These are phyloP conservation scores for Ophiostoma novo-ulmi DNA, from an alignment of 2,329 filamentous ascomycete genomes.

Conservation along the genomic window DNA sequence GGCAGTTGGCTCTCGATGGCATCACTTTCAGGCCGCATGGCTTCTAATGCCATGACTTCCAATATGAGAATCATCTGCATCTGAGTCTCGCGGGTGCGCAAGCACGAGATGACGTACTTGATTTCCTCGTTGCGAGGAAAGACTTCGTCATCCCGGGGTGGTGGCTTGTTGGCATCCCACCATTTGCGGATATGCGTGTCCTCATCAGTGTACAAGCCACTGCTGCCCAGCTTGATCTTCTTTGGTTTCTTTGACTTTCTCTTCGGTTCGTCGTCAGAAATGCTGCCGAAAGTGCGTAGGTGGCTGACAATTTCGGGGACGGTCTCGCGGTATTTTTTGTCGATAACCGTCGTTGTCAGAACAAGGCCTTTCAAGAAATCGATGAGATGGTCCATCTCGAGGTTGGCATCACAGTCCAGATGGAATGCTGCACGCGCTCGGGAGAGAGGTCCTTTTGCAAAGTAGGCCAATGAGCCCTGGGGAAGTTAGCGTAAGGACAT, in stretches of 20 bases:
- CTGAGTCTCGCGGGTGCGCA: slow-evolving; percentile 72
- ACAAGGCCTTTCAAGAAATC: slow-evolving; percentile 64
- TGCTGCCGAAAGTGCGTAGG: slow-evolving; percentile 52
- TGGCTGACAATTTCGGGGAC: slow-evolving; percentile 57
- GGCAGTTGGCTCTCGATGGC: slow-evolving; percentile 45
- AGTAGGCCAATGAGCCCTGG: slow-evolving; percentile 73
- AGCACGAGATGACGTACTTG: slow-evolving; percentile 57
- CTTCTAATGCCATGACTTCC: slow-evolving; percentile 67
- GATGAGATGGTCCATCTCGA: slow-evolving; percentile 59
- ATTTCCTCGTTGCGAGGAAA: slow-evolving; percentile 48
- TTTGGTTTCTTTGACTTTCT: slow-evolving; percentile 48
- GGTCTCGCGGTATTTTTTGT: slow-evolving; percentile 74
- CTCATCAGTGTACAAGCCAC: slow-evolving; percentile 64
- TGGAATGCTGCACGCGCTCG: slow-evolving; percentile 67
- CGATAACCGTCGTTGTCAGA: slow-evolving; percentile 61
- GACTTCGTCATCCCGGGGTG: slow-evolving; percentile 44
- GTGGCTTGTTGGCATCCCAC: slow-evolving; percentile 60
- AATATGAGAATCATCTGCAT: slow-evolving; percentile 75
- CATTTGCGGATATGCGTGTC: slow-evolving; percentile 60
- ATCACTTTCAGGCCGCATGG: slow-evolving; percentile 39
- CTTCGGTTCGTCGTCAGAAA: slow-evolving; percentile 45
- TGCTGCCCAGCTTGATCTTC: slow-evolving; percentile 62
- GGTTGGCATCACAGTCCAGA: slow-evolving; percentile 53
- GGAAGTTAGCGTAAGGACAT: background rate
- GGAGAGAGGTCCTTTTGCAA: slow-evolving; percentile 75